Evolutionary conservation across 305 asterid genomes (phyloP).

Genomic region (Coffea humblotiana): DNA sequence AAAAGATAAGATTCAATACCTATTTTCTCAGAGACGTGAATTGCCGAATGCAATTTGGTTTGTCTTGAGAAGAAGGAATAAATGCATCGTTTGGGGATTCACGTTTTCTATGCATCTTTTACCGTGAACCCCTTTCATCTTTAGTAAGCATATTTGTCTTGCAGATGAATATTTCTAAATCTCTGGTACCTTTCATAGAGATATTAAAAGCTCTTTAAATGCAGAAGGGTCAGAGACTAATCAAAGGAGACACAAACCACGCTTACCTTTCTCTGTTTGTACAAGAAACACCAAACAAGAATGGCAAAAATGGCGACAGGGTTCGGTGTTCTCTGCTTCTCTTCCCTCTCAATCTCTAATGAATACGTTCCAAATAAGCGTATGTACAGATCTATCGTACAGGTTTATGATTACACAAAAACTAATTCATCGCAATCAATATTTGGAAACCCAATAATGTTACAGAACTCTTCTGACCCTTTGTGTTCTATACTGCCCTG

Average conservation of each 20-base stretch:
- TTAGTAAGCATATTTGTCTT: background rate
- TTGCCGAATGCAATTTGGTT: background rate
- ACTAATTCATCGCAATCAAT: slow-evolving; percentile 11
- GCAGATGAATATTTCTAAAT: background rate
- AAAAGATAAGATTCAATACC: background rate
- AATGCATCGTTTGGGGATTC: background rate
- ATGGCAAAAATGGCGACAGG: background rate
- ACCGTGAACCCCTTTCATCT: background rate
- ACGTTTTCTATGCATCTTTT: background rate
- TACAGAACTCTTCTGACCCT: slow-evolving; percentile 7
- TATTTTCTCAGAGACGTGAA: background rate
- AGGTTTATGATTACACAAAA: background rate
- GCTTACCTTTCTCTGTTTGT: slow-evolving; percentile 8
- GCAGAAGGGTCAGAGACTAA: background rate
- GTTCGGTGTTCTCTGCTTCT: background rate
- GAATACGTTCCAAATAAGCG: background rate
- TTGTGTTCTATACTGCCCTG: background rate
- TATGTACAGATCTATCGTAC: background rate
- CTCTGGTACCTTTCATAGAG: background rate
- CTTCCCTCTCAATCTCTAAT: background rate
- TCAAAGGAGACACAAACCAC: no score
- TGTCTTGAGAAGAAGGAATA: background rate
- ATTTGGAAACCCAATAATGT: slow-evolving; percentile 15
- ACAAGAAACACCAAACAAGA: background rate
- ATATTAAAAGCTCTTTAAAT: background rate